Percentiles rank a stretch among this genome's conserved stretches.
Evolutionary conservation across 2,329 filamentous ascomycete species (phyloP).

Genomic region (Clarireedia homoeocarpa): DNA sequence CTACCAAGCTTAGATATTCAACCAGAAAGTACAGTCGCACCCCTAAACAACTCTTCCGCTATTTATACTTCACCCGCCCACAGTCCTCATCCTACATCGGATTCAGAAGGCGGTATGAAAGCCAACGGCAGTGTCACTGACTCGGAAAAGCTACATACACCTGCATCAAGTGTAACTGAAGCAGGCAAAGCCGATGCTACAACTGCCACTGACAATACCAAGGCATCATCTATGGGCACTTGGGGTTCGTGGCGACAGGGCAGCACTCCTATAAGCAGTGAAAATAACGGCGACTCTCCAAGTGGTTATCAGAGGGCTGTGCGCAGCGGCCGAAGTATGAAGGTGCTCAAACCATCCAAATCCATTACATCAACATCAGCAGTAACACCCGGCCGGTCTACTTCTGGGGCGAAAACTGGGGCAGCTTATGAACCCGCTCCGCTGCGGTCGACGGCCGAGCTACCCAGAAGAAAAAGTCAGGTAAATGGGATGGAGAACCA

Average conservation of each 20-base stretch:
- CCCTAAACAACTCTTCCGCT: conserved; percentile 14
- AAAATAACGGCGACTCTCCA: conserved; percentile 29
- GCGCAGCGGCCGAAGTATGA: conserved; percentile 67
- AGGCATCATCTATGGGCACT: conserved; percentile 45
- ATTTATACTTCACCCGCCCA: conserved; percentile 12
- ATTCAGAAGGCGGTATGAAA: conserved; percentile 11
- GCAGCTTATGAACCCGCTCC: conserved; percentile 44
- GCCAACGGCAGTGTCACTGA: conserved; percentile 15
- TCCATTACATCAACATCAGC: conserved; percentile 43
- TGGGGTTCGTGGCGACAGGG: conserved; percentile 67
- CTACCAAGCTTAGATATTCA: conserved; percentile 7
- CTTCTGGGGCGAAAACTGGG: conserved; percentile 41
- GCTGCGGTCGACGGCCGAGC: conserved; percentile 37
- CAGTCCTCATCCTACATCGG: conserved; percentile 12
- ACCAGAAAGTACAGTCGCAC: conserved; percentile 10
- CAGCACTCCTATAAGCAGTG: conserved; percentile 18
- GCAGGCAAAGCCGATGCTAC: conserved; percentile 9
- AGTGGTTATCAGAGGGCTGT: conserved; percentile 61
- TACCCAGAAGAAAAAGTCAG: conserved; percentile 46
- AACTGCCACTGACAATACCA: conserved; percentile 9
- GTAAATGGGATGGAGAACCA: conserved; percentile 28
- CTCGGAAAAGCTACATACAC: conserved; percentile 13
- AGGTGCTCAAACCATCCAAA: conserved; percentile 76
- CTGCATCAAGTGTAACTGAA: conserved; percentile 3
- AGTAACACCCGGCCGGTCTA: conserved; percentile 28